Percentiles rank a stretch among this genome's conserved stretches.
Evolutionary conservation across 2,329 filamentous ascomycete species (phyloP).

Genomic region (Lachnellula occidentalis): DNA sequence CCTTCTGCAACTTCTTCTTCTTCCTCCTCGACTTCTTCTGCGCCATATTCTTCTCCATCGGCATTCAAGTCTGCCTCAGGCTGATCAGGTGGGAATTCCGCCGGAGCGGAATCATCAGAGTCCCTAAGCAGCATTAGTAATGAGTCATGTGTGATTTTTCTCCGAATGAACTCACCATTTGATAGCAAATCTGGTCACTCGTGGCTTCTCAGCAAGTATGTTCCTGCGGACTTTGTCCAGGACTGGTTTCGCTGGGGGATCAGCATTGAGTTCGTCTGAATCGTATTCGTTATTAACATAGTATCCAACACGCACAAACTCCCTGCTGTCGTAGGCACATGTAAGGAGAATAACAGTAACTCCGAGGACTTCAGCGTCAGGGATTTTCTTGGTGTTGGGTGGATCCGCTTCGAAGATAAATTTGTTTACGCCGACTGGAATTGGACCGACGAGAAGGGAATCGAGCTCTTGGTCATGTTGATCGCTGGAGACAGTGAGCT

Average conservation of each 20-base stretch:
- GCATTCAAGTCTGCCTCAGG: conserved; percentile 84
- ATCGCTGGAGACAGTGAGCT: conserved; percentile 19
- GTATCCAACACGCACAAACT: conserved; percentile 97
- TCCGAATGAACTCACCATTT: conserved; percentile 68
- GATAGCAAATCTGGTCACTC: conserved; percentile 95
- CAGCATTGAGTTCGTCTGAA: conserved; percentile 78
- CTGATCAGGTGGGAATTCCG: conserved; percentile 95
- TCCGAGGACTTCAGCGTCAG: conserved; percentile 89
- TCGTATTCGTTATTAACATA: conserved; percentile 99
- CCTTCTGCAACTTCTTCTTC: conserved; percentile 54
- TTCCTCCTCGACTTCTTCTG: conserved; percentile 76
- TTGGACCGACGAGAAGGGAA: conserved; percentile 92
- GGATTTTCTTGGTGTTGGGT: conserved; percentile 84
- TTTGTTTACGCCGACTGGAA: conserved; percentile 96
- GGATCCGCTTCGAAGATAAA: conserved; percentile 96
- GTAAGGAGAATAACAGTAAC: conserved; percentile 96
- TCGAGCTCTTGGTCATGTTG: conserved; percentile 99
- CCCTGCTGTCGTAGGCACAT: conserved; percentile 91
- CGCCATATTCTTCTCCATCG: conserved; percentile 86
- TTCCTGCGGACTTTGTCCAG: conserved; percentile 90
- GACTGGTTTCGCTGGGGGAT: conserved; percentile 86
- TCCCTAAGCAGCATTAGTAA: conserved; percentile 52
- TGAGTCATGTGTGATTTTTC: not conserved
- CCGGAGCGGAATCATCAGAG: conserved; percentile 91
- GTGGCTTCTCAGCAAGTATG: conserved; percentile 92